These are phyloP conservation scores for Aspergillus egyptiacus DNA, from an alignment of 495 filamentous ascomycete genomes.

Conservation along the genomic window DNA sequence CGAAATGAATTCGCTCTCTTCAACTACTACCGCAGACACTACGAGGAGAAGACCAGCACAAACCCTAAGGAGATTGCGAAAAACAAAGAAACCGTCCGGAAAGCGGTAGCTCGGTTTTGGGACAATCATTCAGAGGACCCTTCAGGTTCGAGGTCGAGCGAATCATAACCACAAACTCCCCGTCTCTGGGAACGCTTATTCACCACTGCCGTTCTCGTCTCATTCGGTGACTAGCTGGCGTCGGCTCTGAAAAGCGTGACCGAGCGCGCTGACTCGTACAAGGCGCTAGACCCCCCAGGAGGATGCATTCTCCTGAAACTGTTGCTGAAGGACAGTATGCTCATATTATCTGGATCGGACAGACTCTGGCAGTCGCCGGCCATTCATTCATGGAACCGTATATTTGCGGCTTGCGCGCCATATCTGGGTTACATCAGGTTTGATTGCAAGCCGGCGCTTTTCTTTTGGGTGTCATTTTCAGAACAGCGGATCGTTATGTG, in stretches of 20 bases:
- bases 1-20: conserved; percentile 71
- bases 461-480: background rate
- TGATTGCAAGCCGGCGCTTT: background rate
- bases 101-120: conserved; percentile 46
- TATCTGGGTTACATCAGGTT: background rate
- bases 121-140: conserved; percentile 34
- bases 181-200: background rate
- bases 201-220: background rate
- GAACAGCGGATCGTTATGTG: background rate
- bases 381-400: background rate
- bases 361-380: conserved; percentile 1
- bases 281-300: background rate
- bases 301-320: background rate
- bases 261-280: background rate
- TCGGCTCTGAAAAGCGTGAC: background rate
- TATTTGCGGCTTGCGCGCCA: too few relatives aligned
- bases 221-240: background rate
- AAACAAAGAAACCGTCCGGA: conserved; percentile 27
- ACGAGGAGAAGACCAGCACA: too few relatives aligned
- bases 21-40: conserved; percentile 63
- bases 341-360: background rate
- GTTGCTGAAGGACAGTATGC: background rate
- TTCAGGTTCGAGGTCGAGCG: conserved; percentile 16
- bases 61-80: conserved; percentile 21
- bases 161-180: conserved; percentile 20